A percentile compares a stretch with the other conserved stretches of the same genome.
Evolutionary conservation across 179 eudicot genomes (phyloP).

Genomic region (Drosera spatulata): DNA sequence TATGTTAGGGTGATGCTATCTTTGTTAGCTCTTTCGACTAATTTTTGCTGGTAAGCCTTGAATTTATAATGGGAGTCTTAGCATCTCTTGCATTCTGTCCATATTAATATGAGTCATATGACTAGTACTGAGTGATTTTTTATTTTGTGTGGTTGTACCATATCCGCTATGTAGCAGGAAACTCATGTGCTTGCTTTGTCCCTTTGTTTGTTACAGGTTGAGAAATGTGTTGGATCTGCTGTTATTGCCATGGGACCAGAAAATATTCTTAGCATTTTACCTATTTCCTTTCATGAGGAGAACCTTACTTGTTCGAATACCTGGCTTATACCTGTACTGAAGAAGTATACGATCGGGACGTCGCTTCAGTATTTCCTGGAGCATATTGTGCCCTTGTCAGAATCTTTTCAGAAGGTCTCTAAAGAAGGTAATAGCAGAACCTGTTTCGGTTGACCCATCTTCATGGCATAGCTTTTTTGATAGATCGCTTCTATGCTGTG

Average conservation of each 20-base stretch:
- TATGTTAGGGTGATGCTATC: no score
- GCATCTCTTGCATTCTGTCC: no score
- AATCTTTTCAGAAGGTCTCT: conserved; percentile 43
- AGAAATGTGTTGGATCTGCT: conserved; percentile 80
- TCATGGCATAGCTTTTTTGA: neutral
- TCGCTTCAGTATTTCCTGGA: conserved; percentile 69
- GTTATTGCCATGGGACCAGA: conserved; percentile 79
- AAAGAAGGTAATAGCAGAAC: conserved; percentile 38
- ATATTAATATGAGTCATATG: no score
- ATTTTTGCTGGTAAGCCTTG: no score
- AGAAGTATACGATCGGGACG: conserved; percentile 54
- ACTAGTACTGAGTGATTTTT: no score
- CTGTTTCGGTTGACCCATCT: neutral
- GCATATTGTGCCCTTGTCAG: conserved; percentile 64
- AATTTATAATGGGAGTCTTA: no score
- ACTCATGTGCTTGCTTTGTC: conserved; percentile 5
- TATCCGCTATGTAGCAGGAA: neutral
- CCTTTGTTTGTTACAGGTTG: conserved; percentile 35
- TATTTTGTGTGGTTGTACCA: no score
- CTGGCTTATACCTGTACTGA: conserved; percentile 74
- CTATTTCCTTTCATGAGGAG: conserved; percentile 37
- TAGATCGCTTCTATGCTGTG: no score
- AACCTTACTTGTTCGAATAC: conserved; percentile 54
- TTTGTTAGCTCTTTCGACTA: no score
- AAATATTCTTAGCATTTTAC: conserved; percentile 53